Conservation (phyloP, 1,284 basidiomycete species). For the Takashimella koratensis region DNA sequence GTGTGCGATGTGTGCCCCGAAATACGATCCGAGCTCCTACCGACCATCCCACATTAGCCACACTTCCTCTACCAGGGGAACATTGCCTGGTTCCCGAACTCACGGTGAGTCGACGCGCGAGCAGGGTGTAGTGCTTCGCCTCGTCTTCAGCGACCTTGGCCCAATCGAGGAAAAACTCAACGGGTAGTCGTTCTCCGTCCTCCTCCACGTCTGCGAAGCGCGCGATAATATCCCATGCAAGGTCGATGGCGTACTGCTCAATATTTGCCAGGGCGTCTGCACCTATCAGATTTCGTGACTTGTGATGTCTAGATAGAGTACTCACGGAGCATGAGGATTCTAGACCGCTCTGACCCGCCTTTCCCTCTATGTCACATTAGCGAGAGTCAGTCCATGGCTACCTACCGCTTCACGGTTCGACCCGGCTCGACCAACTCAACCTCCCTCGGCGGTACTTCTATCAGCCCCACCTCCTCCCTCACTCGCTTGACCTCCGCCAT, state of each 20-base stretch:
- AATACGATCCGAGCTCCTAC: conserved; percentile 64
- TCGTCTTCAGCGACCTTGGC: conserved; percentile 79
- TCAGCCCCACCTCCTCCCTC: conserved; percentile 39
- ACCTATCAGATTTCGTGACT: neutral
- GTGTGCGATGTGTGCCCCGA: conserved; percentile 59
- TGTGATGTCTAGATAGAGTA: neutral
- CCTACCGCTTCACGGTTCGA: conserved; percentile 36
- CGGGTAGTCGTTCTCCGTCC: conserved; percentile 57
- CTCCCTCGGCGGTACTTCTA: conserved; percentile 66
- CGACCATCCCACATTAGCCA: too few species aligned
- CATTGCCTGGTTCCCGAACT: conserved; percentile 53
- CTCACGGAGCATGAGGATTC: conserved; percentile 67
- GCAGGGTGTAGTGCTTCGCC: conserved; percentile 61
- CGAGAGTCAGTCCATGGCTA: neutral
- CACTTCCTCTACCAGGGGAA: too few species aligned
- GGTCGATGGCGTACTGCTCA: conserved; percentile 85
- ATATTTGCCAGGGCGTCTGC: conserved; percentile 72
- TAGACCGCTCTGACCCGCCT: conserved; percentile 58
- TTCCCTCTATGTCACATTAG: conserved; percentile 48
- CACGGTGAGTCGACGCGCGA: conserved; percentile 52
- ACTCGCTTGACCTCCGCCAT: conserved; percentile 27
- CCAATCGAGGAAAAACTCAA: conserved; percentile 71
- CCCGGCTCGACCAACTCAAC: conserved; percentile 63
- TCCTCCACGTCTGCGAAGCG: conserved; percentile 58
- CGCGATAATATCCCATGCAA: conserved; percentile 83